These are phyloP conservation scores for peach (Prunus persica) DNA, from an alignment of 306 rosid species.

Conservation along the genomic window DNA sequence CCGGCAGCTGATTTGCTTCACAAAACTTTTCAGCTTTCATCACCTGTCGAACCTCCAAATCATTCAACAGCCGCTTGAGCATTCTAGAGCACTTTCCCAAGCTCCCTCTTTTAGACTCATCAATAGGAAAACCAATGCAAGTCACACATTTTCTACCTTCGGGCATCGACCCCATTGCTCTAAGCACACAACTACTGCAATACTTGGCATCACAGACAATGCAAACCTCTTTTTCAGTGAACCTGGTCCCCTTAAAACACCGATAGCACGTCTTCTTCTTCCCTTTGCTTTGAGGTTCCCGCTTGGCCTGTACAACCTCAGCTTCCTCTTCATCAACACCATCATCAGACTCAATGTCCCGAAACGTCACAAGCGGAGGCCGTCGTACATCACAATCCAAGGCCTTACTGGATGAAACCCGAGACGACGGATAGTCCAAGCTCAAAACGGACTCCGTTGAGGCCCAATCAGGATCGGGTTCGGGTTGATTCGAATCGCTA, in stretches of 20 bases:
- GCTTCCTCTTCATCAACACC: constrained; percentile 56
- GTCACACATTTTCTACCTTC: constrained; percentile 95
- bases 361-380: constrained; percentile 54
- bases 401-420: constrained; percentile 72
- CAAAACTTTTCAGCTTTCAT: constrained; percentile 86
- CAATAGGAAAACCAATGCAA: constrained; percentile 79
- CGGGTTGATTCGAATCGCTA: constrained; percentile 48
- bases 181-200: constrained; percentile 81
- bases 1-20: constrained; percentile 89
- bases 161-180: constrained; percentile 99
- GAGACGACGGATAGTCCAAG: constrained; percentile 75
- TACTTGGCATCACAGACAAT: constrained; percentile 93
- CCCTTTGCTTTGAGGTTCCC: constrained; percentile 58
- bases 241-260: constrained; percentile 79
- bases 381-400: constrained; percentile 53
- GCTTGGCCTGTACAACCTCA: constrained; percentile 42
- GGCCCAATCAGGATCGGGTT: constrained; percentile 54
- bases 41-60: constrained; percentile 77
- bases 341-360: constrained; percentile 59
- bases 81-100: constrained; percentile 89
- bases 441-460: constrained; percentile 77
- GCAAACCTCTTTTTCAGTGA: constrained; percentile 88
- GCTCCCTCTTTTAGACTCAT: constrained; percentile 66
- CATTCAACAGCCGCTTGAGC: constrained; percentile 82
- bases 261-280: constrained; percentile 83